Conservation (phyloP, 768 basidiomycete genomes). For the Suillus sp. region DNA sequence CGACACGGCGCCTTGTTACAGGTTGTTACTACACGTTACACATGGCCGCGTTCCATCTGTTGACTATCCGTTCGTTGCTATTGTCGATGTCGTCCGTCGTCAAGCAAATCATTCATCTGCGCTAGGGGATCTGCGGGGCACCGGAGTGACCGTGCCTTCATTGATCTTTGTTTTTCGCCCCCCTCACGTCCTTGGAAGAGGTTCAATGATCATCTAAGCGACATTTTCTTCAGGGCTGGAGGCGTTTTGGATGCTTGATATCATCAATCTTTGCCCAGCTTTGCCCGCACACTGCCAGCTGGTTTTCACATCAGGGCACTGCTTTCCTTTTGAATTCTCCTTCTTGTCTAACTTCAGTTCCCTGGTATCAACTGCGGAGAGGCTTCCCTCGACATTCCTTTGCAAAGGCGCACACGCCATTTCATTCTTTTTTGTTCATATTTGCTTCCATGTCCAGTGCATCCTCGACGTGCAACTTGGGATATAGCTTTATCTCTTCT, state of each 20-base stretch:
- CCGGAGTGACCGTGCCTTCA: background rate
- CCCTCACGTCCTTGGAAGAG: slow-evolving; percentile 4
- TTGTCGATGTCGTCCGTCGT: slow-evolving; percentile 11
- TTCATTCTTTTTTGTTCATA: slow-evolving; percentile 21
- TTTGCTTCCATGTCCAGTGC: slow-evolving; percentile 21
- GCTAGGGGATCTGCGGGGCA: background rate
- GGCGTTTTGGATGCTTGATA: slow-evolving; percentile 9
- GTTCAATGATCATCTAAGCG: slow-evolving; percentile 2
- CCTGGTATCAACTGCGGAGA: slow-evolving; percentile 13
- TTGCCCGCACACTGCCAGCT: slow-evolving; percentile 15
- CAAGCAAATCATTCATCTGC: slow-evolving; percentile 13
- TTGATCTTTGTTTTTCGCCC: background rate
- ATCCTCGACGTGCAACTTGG: slow-evolving; percentile 20
- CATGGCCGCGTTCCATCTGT: slow-evolving; percentile 2
- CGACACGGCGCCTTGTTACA: slow-evolving; percentile 3
- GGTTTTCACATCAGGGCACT: slow-evolving; percentile 12
- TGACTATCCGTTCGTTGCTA: slow-evolving; percentile 5
- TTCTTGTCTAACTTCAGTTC: background rate
- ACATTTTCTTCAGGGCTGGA: background rate
- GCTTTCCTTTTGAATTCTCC: slow-evolving; percentile 7
- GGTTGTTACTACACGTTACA: background rate
- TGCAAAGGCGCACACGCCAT: slow-evolving; percentile 17
- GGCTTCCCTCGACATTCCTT: slow-evolving; percentile 7
- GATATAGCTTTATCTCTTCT: slow-evolving; percentile 30
- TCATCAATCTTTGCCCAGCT: slow-evolving; percentile 16